A percentile compares a stretch with the other conserved stretches of the same genome.
These are phyloP conservation scores for Trypanosoma conorhini DNA, from an alignment of 208 protist genomes.

Conservation along the genomic window DNA sequence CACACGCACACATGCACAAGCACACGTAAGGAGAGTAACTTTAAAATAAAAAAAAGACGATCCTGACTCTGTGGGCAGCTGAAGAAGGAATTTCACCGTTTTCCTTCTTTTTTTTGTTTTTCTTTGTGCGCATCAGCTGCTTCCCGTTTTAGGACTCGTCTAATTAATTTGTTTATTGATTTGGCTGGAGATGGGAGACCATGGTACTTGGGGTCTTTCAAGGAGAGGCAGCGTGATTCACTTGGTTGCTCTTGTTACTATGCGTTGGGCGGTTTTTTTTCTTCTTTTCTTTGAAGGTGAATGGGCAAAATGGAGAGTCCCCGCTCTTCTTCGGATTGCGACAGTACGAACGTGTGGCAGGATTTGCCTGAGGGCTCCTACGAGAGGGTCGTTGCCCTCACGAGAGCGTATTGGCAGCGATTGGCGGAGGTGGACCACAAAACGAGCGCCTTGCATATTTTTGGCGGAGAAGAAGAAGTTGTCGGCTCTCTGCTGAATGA, in stretches of 20 bases:
- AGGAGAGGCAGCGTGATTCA: background rate
- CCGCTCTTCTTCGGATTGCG: background rate
- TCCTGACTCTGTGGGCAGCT: background rate
- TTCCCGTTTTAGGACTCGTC: background rate
- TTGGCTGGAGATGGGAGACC: background rate
- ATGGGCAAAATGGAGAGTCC: background rate
- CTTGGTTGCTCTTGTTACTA: background rate
- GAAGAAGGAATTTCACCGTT: background rate
- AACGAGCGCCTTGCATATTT: background rate
- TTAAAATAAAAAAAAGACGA: background rate
- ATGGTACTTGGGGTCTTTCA: background rate
- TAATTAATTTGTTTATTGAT: background rate
- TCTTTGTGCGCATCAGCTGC: background rate
- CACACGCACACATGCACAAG: background rate
- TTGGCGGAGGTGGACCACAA: background rate
- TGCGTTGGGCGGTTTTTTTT: background rate
- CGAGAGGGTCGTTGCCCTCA: slow-evolving; percentile 16
- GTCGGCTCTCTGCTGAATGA: slow-evolving; percentile 2
- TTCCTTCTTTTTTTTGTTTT: background rate
- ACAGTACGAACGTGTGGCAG: background rate
- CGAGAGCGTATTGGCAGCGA: slow-evolving; percentile 13
- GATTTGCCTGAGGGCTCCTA: slow-evolving; percentile 21
- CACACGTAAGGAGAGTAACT: background rate
- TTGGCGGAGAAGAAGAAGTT: background rate
- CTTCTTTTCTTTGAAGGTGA: background rate